These are phyloP conservation scores for Cadophora sp. DNA, from an alignment of 2,329 filamentous ascomycete species.

Conservation along the genomic window DNA sequence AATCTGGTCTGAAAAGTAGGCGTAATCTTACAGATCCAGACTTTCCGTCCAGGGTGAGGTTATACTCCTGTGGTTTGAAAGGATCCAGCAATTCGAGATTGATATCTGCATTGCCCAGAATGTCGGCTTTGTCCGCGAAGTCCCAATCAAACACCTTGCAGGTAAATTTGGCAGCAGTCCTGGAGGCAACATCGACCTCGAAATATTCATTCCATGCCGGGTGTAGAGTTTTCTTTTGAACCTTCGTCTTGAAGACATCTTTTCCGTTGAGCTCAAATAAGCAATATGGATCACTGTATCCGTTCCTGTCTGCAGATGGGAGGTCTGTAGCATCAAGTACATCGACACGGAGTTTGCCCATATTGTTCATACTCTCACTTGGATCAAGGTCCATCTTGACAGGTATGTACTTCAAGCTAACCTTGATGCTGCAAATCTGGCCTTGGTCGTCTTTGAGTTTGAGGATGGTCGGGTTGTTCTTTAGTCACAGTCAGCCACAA, in stretches of 20 bases:
- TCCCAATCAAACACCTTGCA: conserved; percentile 94
- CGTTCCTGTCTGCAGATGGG: conserved; percentile 94
- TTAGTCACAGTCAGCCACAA: conserved; percentile 28
- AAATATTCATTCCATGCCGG: conserved; percentile 98
- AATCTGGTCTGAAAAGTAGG: conserved; percentile 91
- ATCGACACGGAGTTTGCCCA: conserved; percentile 93
- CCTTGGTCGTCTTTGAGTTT: conserved; percentile 81
- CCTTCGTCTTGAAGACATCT: conserved; percentile 93
- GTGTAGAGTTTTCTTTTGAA: conserved; percentile 94
- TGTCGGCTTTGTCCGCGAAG: conserved; percentile 93
- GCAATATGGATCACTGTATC: conserved; percentile 96
- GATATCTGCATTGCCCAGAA: conserved; percentile 79
- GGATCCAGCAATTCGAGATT: conserved; percentile 83
- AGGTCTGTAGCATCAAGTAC: conserved; percentile 85
- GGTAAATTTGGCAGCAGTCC: conserved; percentile 83
- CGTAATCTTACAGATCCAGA: conserved; percentile 83
- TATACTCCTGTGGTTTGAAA: conserved; percentile 79
- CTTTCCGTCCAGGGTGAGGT: conserved; percentile 82
- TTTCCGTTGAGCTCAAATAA: conserved; percentile 91
- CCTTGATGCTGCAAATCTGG: conserved; percentile 77
- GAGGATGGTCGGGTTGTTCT: conserved; percentile 90
- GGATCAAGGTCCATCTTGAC: conserved; percentile 94
- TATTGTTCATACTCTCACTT: conserved; percentile 98
- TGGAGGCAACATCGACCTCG: conserved; percentile 80
- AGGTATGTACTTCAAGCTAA: conserved; percentile 94